Evolutionary conservation across 768 basidiomycete species (phyloP).

Genomic region (Cyathus striatus): DNA sequence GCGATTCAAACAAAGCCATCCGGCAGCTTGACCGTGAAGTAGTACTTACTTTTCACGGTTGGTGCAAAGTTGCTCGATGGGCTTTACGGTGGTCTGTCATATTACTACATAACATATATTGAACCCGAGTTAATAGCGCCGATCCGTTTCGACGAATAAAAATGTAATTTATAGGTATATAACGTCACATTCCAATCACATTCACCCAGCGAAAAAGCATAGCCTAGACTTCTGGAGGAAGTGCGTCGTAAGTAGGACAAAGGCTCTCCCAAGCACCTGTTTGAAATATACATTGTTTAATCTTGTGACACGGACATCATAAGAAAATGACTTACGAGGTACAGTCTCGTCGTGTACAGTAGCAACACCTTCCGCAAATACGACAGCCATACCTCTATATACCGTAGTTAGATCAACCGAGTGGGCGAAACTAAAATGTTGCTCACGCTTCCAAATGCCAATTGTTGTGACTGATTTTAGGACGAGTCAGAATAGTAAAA

Average conservation of each 20-base stretch:
- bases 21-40: no score
- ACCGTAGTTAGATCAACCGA: neutral
- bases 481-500: constrained; percentile 3
- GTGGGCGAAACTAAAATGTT: neutral
- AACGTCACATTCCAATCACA: no score
- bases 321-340: constrained; percentile 13
- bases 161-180: no score
- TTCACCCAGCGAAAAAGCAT: no score
- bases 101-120: no score
- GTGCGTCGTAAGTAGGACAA: constrained; percentile 18
- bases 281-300: constrained; percentile 1
- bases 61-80: no score
- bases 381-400: constrained; percentile 23
- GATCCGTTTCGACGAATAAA: no score
- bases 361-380: constrained; percentile 27
- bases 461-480: constrained; percentile 29
- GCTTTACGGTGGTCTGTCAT: no score
- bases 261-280: constrained; percentile 14
- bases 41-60: no score
- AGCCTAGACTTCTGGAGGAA: no score
- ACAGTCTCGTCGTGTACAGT: constrained; percentile 11
- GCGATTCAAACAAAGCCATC: no score
- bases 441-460: constrained; percentile 33
- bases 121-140: no score
- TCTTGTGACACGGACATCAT: neutral